phyloP scores from a whole-genome alignment of 805 yeast species.

The Lipomyces spencermartinsiae region DNA sequence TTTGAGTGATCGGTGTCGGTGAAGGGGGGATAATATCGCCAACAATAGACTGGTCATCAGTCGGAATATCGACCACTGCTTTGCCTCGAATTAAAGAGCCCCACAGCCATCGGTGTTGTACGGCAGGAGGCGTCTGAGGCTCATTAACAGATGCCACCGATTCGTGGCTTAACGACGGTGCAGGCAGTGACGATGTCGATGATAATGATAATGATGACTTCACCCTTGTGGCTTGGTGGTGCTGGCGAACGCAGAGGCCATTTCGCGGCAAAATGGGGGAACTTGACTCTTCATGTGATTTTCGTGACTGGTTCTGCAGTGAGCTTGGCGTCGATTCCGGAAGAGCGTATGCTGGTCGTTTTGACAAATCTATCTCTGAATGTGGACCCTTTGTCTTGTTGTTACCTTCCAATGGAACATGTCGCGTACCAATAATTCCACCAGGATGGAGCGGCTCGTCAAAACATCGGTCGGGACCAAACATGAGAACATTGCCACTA shows the following conservation, averaged over 20 bases:
- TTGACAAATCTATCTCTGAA: neutral
- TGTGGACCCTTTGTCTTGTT: neutral
- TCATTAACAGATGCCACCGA: neutral
- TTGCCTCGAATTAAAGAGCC: slow-evolving; percentile 38
- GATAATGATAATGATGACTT: neutral
- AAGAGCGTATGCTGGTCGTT: neutral
- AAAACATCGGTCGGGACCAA: slow-evolving; percentile 24
- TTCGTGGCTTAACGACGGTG: neutral
- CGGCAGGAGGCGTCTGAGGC: slow-evolving; percentile 1
- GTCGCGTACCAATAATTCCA: slow-evolving; percentile 41
- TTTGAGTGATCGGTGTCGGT: slow-evolving; percentile 17
- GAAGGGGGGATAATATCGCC: slow-evolving; percentile 28
- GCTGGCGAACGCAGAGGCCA: neutral
- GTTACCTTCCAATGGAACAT: neutral
- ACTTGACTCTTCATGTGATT: neutral
- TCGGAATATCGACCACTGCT: slow-evolving; percentile 18
- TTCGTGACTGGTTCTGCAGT: neutral
- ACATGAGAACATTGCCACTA: slow-evolving; percentile 11
- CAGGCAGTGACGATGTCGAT: neutral
- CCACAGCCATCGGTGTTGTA: slow-evolving; percentile 15
- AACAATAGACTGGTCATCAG: slow-evolving; percentile 37
- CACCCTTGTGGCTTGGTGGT: neutral
- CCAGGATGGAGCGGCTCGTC: slow-evolving; percentile 44
- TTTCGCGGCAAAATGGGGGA: slow-evolving; percentile 7
- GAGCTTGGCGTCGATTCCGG: neutral